phyloP scores from a whole-genome alignment of 345 rosid species.

The Camelina laxa region DNA sequence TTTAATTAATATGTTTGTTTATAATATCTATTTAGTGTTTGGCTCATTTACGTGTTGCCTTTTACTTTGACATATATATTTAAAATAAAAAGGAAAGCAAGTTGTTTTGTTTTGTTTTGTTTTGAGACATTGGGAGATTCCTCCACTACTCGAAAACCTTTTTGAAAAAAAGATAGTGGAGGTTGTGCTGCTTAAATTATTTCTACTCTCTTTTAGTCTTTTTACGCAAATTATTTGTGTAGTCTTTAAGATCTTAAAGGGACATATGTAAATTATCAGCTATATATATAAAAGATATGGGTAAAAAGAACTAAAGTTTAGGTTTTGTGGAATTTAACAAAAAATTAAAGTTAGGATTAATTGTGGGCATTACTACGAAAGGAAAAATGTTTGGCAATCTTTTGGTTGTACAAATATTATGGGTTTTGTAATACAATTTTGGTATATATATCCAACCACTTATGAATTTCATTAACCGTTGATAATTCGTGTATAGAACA shows the following conservation, averaged over 20 bases:
- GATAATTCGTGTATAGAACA: neutral
- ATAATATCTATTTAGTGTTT: conserved; percentile 35
- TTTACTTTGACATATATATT: conserved; percentile 23
- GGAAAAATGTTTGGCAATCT: neutral
- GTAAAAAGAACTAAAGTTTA: neutral
- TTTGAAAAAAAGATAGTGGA: conserved; percentile 39
- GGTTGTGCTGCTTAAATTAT: conserved; percentile 35
- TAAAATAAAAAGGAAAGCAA: conserved; percentile 25
- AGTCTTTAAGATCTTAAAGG: conserved; percentile 36
- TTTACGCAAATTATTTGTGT: conserved; percentile 8
- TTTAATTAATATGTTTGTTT: conserved; percentile 34
- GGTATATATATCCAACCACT: neutral
- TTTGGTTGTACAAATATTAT: neutral
- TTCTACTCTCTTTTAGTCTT: neutral
- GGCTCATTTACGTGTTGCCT: conserved; percentile 34
- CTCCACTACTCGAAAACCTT: conserved; percentile 40
- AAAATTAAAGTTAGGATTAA: neutral
- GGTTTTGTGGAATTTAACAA: too few species aligned
- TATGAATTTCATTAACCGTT: neutral
- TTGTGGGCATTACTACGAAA: conserved; percentile 1
- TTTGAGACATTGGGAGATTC: conserved; percentile 42
- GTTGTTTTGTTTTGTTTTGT: conserved; percentile 43
- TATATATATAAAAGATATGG: neutral
- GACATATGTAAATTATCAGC: conserved; percentile 15
- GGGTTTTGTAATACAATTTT: neutral